Evolutionary conservation across 2,329 filamentous ascomycete species (phyloP).

Genomic region (Alternaria novae-zelandiae): DNA sequence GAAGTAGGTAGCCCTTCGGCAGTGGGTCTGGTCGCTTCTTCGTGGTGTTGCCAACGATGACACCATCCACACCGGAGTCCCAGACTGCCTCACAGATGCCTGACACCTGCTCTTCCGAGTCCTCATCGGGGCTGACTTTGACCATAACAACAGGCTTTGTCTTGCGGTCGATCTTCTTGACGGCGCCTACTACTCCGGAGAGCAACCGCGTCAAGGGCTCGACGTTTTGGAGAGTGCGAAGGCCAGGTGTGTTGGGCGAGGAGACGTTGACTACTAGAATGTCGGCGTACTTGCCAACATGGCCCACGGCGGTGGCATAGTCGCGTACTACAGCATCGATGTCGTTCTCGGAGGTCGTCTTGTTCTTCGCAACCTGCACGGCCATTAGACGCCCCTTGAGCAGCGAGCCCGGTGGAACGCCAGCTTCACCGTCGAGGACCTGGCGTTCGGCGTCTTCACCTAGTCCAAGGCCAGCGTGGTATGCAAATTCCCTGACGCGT

Average conservation of each 20-base stretch:
- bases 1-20: conserved; percentile 69
- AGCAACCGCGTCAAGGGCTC: conserved; percentile 84
- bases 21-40: conserved; percentile 77
- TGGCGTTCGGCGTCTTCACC: conserved; percentile 69
- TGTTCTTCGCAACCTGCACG: conserved; percentile 97
- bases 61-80: conserved; percentile 82
- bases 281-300: conserved; percentile 86
- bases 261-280: conserved; percentile 98
- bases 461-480: conserved; percentile 68
- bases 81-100: conserved; percentile 74
- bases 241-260: conserved; percentile 91
- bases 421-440: conserved; percentile 76
- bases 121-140: conserved; percentile 96
- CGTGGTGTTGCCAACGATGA: conserved; percentile 98
- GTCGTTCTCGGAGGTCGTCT: conserved; percentile 83
- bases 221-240: conserved; percentile 83
- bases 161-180: conserved; percentile 70
- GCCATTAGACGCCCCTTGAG: conserved; percentile 76
- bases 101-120: conserved; percentile 80
- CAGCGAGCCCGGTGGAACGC: conserved; percentile 84
- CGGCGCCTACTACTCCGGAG: conserved; percentile 80
- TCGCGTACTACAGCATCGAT: conserved; percentile 78
- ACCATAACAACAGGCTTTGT: conserved; percentile 88
- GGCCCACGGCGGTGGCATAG: conserved; percentile 88
- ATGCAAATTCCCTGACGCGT: conserved; percentile 79